These are phyloP conservation scores for Plasmodium ovale DNA, from an alignment of 169 alveolate genomes.

Conservation along the genomic window DNA sequence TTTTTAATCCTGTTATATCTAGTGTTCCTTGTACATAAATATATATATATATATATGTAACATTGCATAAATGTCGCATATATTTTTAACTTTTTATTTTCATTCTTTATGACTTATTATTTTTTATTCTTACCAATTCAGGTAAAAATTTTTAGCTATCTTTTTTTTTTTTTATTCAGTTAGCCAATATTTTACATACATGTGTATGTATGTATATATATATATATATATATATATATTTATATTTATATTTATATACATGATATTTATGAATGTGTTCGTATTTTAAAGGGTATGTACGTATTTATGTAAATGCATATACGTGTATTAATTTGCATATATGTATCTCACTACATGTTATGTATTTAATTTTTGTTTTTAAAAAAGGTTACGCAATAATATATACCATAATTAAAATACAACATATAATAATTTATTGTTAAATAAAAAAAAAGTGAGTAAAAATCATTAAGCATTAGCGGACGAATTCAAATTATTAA, in stretches of 20 bases:
- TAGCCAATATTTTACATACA: slow-evolving; percentile 17
- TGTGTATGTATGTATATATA: neutral
- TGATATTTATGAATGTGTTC: slow-evolving; percentile 17
- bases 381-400: slow-evolving; percentile 26
- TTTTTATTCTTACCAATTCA: slow-evolving; percentile 17
- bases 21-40: slow-evolving; percentile 30
- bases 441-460: slow-evolving; percentile 9
- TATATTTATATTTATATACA: slow-evolving; percentile 3
- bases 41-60: slow-evolving; percentile 42
- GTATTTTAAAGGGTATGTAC: slow-evolving; percentile 23
- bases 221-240: slow-evolving; percentile 19
- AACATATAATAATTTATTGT: slow-evolving; percentile 7
- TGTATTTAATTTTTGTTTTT: slow-evolving; percentile 55
- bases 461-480: neutral
- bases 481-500: slow-evolving; percentile 6
- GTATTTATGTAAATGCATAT: slow-evolving; percentile 2
- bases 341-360: slow-evolving; percentile 15
- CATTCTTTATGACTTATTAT: slow-evolving; percentile 10
- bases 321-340: slow-evolving; percentile 6
- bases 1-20: slow-evolving; percentile 8
- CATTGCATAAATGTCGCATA: slow-evolving; percentile 13
- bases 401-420: slow-evolving; percentile 32
- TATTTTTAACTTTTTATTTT: slow-evolving; percentile 33
- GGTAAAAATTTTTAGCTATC: slow-evolving; percentile 20
- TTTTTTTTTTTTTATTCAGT: slow-evolving; percentile 24